A percentile compares a stretch with the other conserved stretches of the same genome.
phyloP scores from a whole-genome alignment of 1,139 yeast species.

The Geotrichum klebahnii region DNA sequence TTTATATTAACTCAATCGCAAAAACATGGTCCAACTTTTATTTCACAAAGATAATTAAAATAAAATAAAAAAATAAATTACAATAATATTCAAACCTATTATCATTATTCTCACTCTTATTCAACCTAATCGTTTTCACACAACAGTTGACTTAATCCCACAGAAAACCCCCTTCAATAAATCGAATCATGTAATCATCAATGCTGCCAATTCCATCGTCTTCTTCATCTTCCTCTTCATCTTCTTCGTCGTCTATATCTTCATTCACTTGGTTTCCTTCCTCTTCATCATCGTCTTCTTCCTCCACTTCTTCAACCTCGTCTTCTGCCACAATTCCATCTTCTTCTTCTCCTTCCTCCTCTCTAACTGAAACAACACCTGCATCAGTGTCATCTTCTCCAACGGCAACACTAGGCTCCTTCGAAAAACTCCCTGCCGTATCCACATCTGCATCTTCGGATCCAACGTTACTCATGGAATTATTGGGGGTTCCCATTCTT shows the following conservation, averaged over 20 bases:
- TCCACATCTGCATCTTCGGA: constrained; percentile 14
- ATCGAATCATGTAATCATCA: constrained; percentile 93
- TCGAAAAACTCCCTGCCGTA: constrained; percentile 12
- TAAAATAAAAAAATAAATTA: too few species aligned
- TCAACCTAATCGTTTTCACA: not conserved
- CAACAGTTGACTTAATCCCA: constrained; percentile 20
- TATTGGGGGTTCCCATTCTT: constrained; percentile 15
- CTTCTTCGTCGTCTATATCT: constrained; percentile 33
- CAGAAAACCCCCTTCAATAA: constrained; percentile 77
- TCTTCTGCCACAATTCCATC: not conserved
- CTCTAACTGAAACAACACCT: not conserved
- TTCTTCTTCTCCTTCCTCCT: not conserved
- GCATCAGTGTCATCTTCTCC: constrained; percentile 15
- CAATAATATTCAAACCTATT: too few species aligned
- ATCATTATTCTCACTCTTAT: too few species aligned
- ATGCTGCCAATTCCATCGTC: constrained; percentile 82
- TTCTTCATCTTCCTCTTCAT: constrained; percentile 49
- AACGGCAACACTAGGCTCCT: constrained; percentile 10
- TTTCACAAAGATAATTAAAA: too few species aligned
- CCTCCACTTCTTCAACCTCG: constrained; percentile 27
- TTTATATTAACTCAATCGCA: too few species aligned
- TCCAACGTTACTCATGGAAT: too few species aligned
- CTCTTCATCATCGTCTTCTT: too few species aligned
- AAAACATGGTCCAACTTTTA: too few species aligned
- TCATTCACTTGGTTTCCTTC: constrained; percentile 27